These are phyloP conservation scores for Hirsutella minnesotensis DNA, from an alignment of 2,329 filamentous ascomycete genomes.

Conservation along the genomic window DNA sequence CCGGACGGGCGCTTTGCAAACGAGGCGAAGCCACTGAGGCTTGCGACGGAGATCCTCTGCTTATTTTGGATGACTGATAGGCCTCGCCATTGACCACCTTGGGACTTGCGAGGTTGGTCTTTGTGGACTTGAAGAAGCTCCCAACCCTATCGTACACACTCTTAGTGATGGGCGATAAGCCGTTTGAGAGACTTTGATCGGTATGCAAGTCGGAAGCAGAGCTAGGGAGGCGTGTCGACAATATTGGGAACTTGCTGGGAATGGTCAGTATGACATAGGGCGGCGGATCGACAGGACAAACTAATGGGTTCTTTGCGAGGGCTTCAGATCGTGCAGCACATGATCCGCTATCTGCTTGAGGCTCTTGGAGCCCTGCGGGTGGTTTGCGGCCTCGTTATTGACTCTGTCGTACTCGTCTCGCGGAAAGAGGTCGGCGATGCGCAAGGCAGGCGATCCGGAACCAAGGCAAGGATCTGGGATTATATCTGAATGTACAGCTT, in stretches of 20 bases:
- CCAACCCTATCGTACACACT: conserved; percentile 28
- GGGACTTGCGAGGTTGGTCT: conserved; percentile 16
- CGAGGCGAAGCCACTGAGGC: conserved; percentile 9
- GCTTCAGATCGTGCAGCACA: conserved; percentile 61
- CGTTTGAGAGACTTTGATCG: conserved; percentile 22
- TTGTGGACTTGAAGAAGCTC: conserved; percentile 26
- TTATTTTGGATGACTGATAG: conserved; percentile 9
- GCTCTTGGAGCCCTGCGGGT: conserved; percentile 47
- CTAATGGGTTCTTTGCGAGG: conserved; percentile 60
- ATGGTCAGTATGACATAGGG: conserved; percentile 13
- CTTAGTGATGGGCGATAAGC: conserved; percentile 36
- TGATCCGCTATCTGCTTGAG: conserved; percentile 63
- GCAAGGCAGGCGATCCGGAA: conserved; percentile 38
- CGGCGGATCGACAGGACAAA: conserved; percentile 22
- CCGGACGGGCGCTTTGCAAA: conserved; percentile 2
- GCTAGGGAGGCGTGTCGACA: conserved; percentile 10
- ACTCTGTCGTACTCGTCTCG: conserved; percentile 51
- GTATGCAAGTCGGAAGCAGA: conserved; percentile 7
- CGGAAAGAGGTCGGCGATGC: conserved; percentile 38
- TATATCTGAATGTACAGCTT: conserved; percentile 35
- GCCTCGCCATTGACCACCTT: conserved; percentile 25
- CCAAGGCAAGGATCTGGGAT: conserved; percentile 54
- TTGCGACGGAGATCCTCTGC: conserved; percentile 8
- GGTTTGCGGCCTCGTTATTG: conserved; percentile 54
- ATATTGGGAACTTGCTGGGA: conserved; percentile 39